Evolutionary conservation across 805 yeast species (phyloP).

Genomic region (Saturnispora sanitii): DNA sequence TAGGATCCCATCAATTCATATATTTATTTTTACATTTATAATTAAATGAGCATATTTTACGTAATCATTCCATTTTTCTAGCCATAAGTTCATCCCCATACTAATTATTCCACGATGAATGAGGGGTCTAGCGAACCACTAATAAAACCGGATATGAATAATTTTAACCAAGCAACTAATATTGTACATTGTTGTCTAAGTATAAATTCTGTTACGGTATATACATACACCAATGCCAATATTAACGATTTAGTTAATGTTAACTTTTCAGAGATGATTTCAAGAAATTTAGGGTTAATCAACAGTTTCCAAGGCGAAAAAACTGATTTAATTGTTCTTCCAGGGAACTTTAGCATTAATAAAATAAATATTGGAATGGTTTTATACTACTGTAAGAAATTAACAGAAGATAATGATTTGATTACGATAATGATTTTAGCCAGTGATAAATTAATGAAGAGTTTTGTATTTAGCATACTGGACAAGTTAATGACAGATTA

Average conservation of each 20-base stretch:
- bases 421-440: constrained; percentile 43
- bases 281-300: constrained; percentile 45
- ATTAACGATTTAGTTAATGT: constrained; percentile 34
- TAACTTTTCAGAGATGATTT: constrained; percentile 43
- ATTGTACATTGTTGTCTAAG: constrained; percentile 25
- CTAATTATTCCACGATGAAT: no score
- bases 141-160: background rate
- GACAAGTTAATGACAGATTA: constrained; percentile 44
- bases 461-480: constrained; percentile 37
- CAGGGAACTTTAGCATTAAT: constrained; percentile 16
- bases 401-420: constrained; percentile 35
- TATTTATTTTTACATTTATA: background rate
- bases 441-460: constrained; percentile 34
- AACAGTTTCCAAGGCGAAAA: constrained; percentile 34
- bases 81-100: background rate
- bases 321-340: constrained; percentile 20
- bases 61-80: no score
- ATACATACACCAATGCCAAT: constrained; percentile 43
- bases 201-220: constrained; percentile 47
- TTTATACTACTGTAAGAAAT: constrained; percentile 42
- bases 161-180: constrained; percentile 11
- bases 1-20: background rate
- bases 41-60: background rate
- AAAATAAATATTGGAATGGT: constrained; percentile 19
- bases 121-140: background rate